Evolutionary conservation across 2,329 filamentous ascomycete species (phyloP).

Genomic region (Cryphonectria parasitica): DNA sequence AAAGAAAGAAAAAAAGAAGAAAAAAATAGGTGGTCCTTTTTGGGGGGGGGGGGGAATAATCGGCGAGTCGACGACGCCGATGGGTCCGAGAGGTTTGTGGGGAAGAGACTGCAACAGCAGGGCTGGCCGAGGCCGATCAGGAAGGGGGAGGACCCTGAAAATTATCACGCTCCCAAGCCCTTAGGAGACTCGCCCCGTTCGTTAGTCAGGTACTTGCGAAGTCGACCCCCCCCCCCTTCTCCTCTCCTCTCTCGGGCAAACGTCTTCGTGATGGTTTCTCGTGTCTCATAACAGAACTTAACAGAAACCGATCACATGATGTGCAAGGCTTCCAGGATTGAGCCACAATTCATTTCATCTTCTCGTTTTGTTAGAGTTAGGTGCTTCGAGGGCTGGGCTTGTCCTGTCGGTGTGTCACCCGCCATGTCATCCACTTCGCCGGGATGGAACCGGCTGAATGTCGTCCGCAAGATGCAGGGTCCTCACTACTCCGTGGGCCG

Average conservation of each 20-base stretch:
- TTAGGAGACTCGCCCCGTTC: too few relatives aligned
- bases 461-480: constrained; percentile 2
- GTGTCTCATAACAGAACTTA: not conserved
- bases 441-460: constrained; percentile 2
- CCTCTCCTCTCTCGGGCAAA: not conserved
- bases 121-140: not conserved
- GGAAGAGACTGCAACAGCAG: not conserved
- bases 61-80: not conserved
- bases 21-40: too few relatives aligned
- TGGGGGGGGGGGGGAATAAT: not conserved
- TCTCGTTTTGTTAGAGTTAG: not conserved
- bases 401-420: constrained; percentile 3
- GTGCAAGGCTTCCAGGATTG: not conserved
- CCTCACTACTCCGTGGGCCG: not conserved
- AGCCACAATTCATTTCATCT: not conserved
- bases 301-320: not conserved
- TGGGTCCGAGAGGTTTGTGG: constrained; percentile 6
- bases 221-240: too few relatives aligned
- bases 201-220: not conserved
- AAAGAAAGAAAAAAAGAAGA: too few relatives aligned
- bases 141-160: not conserved
- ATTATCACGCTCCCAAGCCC: not conserved
- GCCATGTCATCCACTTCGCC: not conserved
- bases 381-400: not conserved
- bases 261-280: not conserved